Evolutionary conservation across 768 basidiomycete genomes (phyloP).

Genomic region (Leucogyrophana mollusca): DNA sequence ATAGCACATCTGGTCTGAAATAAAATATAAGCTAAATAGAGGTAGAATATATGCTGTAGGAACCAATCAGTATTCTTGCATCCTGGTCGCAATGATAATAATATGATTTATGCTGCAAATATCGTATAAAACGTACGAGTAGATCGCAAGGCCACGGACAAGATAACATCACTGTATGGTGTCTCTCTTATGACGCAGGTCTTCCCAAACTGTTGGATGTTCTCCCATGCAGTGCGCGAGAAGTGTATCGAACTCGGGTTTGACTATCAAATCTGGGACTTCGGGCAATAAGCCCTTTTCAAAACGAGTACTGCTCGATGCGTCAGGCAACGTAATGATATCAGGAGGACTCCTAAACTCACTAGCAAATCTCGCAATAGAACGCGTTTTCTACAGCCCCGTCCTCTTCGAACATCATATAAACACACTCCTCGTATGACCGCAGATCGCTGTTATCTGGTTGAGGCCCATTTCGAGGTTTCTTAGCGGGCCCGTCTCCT

Average conservation of each 20-base stretch:
- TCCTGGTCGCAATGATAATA: no score
- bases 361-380: conserved; percentile 55
- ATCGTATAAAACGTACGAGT: no score
- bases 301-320: conserved; percentile 20
- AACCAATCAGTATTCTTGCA: no score
- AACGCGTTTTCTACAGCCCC: conserved; percentile 25
- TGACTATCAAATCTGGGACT: conserved; percentile 25
- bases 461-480: no score
- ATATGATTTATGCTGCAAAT: no score
- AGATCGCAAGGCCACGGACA: no score
- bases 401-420: conserved; percentile 31
- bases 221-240: conserved; percentile 46
- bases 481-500: no score
- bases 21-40: no score
- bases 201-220: conserved; percentile 51
- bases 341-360: conserved; percentile 20
- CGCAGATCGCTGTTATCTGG: conserved; percentile 22
- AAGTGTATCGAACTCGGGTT: conserved; percentile 38
- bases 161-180: not conserved
- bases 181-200: conserved; percentile 25
- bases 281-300: conserved; percentile 25
- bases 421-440: conserved; percentile 44
- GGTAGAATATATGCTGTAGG: no score
- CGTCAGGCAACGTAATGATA: conserved; percentile 1
- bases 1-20: no score